Conservation (phyloP, 352 stramenopile species). For the Plasmopara viticola region DNA sequence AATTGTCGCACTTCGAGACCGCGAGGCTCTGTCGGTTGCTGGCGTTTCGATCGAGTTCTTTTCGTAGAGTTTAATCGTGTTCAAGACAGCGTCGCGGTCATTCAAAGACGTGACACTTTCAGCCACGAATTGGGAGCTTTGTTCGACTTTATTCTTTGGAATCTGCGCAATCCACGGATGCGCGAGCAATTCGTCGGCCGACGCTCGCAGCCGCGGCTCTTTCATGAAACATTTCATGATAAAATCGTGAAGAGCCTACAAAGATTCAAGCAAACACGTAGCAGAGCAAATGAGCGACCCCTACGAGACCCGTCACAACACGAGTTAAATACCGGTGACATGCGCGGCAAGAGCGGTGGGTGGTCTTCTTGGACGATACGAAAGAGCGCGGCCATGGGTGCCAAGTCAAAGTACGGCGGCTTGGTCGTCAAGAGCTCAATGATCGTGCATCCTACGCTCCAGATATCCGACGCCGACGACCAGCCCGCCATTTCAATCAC, state of each 20-base stretch:
- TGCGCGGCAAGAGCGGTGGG: constrained; percentile 83
- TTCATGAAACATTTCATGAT: constrained; percentile 92
- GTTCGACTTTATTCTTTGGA: constrained; percentile 82
- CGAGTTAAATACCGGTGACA: constrained; percentile 54
- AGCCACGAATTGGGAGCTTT: constrained; percentile 76
- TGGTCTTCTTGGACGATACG: constrained; percentile 92
- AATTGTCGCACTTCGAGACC: constrained; percentile 17
- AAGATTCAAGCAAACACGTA: background rate
- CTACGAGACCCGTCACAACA: background rate
- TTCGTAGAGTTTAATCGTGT: constrained; percentile 83
- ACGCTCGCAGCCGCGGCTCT: constrained; percentile 74
- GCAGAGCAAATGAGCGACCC: background rate
- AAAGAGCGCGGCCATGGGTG: constrained; percentile 87
- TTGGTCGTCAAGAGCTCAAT: constrained; percentile 92
- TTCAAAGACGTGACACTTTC: constrained; percentile 71
- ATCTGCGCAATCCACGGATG: constrained; percentile 90
- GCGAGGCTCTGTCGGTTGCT: constrained; percentile 7
- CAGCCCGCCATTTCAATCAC: constrained; percentile 93
- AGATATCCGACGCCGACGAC: constrained; percentile 92
- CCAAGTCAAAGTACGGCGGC: constrained; percentile 91
- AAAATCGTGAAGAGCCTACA: constrained; percentile 86
- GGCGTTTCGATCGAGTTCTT: constrained; percentile 34
- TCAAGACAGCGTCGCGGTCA: constrained; percentile 73
- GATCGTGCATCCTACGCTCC: constrained; percentile 93
- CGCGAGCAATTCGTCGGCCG: constrained; percentile 76